Percentiles rank a stretch among this genome's conserved stretches.
phyloP scores from a whole-genome alignment of 208 protist genomes.

The Leptomonas pyrrhocoris region DNA sequence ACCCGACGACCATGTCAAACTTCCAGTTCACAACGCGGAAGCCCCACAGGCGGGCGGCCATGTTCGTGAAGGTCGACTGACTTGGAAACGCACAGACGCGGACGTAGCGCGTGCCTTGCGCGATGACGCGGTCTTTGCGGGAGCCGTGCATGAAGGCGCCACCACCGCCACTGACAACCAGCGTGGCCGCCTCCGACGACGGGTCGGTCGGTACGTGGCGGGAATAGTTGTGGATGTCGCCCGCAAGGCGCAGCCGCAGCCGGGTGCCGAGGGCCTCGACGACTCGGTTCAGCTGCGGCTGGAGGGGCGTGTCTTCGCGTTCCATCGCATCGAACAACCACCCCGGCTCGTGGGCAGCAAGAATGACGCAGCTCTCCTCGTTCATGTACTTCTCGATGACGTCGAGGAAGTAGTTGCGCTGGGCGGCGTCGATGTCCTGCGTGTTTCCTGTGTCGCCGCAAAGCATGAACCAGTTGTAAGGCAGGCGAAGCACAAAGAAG shows the following conservation, averaged over 20 bases:
- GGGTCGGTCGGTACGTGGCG: constrained; percentile 63
- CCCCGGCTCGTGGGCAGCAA: constrained; percentile 69
- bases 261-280: constrained; percentile 64
- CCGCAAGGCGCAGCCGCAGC: constrained; percentile 64
- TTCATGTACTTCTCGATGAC: constrained; percentile 76
- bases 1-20: constrained; percentile 80
- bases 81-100: constrained; percentile 63
- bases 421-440: constrained; percentile 78
- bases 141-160: constrained; percentile 86
- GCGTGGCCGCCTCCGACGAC: constrained; percentile 57
- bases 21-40: constrained; percentile 89
- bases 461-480: constrained; percentile 86
- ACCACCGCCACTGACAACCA: constrained; percentile 84
- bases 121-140: constrained; percentile 53
- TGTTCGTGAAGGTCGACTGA: constrained; percentile 63
- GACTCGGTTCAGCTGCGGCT: constrained; percentile 64
- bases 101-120: constrained; percentile 66
- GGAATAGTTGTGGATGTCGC: constrained; percentile 91
- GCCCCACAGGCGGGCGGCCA: constrained; percentile 63
- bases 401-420: constrained; percentile 86
- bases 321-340: constrained; percentile 82
- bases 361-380: constrained; percentile 71
- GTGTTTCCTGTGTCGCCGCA: constrained; percentile 78
- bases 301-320: constrained; percentile 33
- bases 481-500: constrained; percentile 82